Percentiles rank a stretch among this genome's conserved stretches.
Conservation (phyloP, 2,329 filamentous ascomycete genomes). For the Pyricularia pennisetigena region DNA sequence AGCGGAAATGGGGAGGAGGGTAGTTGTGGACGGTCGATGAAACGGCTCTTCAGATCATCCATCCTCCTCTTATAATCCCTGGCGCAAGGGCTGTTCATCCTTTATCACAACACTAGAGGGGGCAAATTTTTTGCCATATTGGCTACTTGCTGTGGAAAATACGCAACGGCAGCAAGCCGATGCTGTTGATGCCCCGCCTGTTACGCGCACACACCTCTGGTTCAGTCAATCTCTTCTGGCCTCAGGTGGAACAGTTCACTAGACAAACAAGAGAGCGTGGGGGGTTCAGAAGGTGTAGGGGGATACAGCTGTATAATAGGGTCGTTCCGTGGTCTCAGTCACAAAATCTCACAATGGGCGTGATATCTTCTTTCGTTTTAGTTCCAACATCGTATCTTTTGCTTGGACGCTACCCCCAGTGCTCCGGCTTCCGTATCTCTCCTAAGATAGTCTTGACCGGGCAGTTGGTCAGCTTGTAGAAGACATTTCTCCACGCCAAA, state of each 20-base stretch:
- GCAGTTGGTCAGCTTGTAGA: background rate
- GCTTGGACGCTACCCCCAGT: no score
- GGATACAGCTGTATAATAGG: background rate
- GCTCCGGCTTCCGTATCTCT: no score
- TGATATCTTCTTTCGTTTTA: background rate
- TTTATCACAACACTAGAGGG: background rate
- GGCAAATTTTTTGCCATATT: background rate
- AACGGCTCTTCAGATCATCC: background rate
- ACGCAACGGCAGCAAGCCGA: background rate
- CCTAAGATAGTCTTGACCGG: no score
- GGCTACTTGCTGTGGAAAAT: background rate
- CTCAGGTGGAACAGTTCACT: background rate
- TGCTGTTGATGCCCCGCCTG: background rate
- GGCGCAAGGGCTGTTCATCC: background rate
- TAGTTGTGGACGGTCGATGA: background rate
- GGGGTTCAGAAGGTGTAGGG: background rate
- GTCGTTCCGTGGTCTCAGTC: background rate
- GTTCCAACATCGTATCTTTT: no score
- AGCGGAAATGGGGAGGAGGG: background rate
- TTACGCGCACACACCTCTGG: background rate
- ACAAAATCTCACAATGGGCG: background rate
- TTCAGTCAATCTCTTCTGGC: background rate
- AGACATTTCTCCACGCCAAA: background rate
- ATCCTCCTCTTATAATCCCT: background rate
- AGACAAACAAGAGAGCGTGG: background rate